phyloP scores from a whole-genome alignment of 106 monocot genomes.

The Agapanthus africanus region DNA sequence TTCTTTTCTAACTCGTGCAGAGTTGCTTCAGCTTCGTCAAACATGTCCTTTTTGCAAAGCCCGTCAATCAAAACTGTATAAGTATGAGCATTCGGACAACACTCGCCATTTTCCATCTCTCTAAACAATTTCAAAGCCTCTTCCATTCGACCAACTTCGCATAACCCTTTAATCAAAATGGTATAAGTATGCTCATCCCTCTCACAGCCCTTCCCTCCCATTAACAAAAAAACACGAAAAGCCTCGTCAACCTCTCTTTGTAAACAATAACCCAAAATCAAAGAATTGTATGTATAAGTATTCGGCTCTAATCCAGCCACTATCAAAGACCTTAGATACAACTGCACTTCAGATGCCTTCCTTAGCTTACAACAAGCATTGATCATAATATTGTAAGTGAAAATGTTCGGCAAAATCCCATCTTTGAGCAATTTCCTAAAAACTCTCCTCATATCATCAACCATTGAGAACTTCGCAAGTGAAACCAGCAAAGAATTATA shows the following conservation, averaged over 20 bases:
- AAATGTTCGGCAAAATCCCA: slow-evolving; percentile 32
- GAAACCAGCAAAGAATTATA: slow-evolving; percentile 41
- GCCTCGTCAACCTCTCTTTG: slow-evolving; percentile 14
- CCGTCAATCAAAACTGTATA: slow-evolving; percentile 11
- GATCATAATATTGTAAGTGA: slow-evolving; percentile 55
- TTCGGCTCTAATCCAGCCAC: slow-evolving; percentile 29
- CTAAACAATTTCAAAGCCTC: slow-evolving; percentile 9
- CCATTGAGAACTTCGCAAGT: slow-evolving; percentile 36
- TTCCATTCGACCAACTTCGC: neutral
- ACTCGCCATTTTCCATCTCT: slow-evolving; percentile 2
- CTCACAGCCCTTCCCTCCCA: slow-evolving; percentile 3
- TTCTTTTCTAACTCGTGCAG: slow-evolving; percentile 4
- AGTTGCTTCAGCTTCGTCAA: slow-evolving; percentile 8
- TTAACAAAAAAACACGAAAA: slow-evolving; percentile 8
- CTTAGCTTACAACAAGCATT: slow-evolving; percentile 57
- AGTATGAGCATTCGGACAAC: slow-evolving; percentile 8
- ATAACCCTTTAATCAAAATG: slow-evolving; percentile 9
- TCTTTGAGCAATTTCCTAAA: slow-evolving; percentile 29
- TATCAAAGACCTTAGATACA: slow-evolving; percentile 29
- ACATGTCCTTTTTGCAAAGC: slow-evolving; percentile 13
- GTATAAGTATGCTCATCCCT: slow-evolving; percentile 12
- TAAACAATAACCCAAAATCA: slow-evolving; percentile 48
- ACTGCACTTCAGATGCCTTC: slow-evolving; percentile 27
- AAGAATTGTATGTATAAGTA: slow-evolving; percentile 50
- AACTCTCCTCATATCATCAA: slow-evolving; percentile 37